A percentile compares a stretch with the other conserved stretches of the same genome.
phyloP scores from a whole-genome alignment of 495 filamentous ascomycete genomes.

The Tuber calosporum region DNA sequence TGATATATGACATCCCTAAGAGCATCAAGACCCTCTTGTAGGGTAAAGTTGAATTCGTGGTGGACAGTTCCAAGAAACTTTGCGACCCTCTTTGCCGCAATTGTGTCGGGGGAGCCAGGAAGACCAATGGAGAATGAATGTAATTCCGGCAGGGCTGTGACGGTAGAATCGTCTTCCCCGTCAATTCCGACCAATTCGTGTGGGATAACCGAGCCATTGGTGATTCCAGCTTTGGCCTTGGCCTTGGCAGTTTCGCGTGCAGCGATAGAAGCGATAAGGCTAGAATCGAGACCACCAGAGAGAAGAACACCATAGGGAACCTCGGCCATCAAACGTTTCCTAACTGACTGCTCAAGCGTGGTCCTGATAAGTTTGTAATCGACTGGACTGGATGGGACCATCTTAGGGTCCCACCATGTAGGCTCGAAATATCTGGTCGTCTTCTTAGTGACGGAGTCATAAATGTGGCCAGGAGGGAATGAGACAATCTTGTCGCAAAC shows the following conservation, averaged over 20 bases:
- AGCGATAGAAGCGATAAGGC: constrained; percentile 87
- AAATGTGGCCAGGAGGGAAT: constrained; percentile 93
- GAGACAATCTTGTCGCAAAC: constrained; percentile 92
- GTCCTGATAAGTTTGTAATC: constrained; percentile 73
- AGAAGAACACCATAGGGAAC: constrained; percentile 95
- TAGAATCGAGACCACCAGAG: constrained; percentile 92
- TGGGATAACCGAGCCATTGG: constrained; percentile 48
- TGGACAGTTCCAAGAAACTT: constrained; percentile 95
- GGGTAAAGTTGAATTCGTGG: constrained; percentile 94
- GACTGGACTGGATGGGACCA: constrained; percentile 67
- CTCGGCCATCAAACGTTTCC: constrained; percentile 97
- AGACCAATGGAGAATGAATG: constrained; percentile 98
- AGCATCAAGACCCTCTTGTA: constrained; percentile 92
- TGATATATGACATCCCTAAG: constrained; percentile 96
- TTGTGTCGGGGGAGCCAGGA: constrained; percentile 79
- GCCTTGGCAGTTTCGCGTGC: constrained; percentile 80
- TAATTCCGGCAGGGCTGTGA: constrained; percentile 84
- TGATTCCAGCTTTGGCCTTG: constrained; percentile 53
- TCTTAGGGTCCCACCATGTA: constrained; percentile 79
- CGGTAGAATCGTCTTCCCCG: constrained; percentile 80
- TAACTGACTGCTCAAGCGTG: constrained; percentile 80
- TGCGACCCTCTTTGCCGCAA: constrained; percentile 81
- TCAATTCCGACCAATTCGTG: constrained; percentile 82
- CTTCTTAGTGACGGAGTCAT: constrained; percentile 78
- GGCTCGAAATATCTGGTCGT: constrained; percentile 84